Evolutionary conservation across 2,329 filamentous ascomycete species (phyloP), one percentile per base, ranked within the genome.

Genomic region (Paecilomyces sp.): DNA sequence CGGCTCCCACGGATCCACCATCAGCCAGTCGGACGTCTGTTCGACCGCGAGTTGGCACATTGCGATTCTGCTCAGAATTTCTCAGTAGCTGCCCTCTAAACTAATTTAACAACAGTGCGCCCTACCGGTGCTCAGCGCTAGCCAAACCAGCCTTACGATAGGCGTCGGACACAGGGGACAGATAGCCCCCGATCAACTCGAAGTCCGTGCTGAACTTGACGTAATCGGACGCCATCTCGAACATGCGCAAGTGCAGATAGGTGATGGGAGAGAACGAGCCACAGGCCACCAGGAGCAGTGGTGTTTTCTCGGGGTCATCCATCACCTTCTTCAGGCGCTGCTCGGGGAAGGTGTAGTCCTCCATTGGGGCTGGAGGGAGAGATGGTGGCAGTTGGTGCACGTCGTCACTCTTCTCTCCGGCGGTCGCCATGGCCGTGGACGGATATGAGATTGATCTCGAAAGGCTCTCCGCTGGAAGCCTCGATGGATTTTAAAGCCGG

Each of bases 1-100:
- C n/a, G 91, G 89, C 80, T 96, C 92, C 88, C 90, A 95, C 0
- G 89, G 86, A 71, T 96, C 91, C 54, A 94, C 90, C 86, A 91
- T 91, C 61, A 95, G 80, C 87, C 89, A 92, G 67, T 86, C 85
- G 56, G 88, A 87, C 57, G 89, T 87, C 66, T 89, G 83, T 30
- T 77, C 74, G 25, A 91, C 87, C 7, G 91, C 92, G 41, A 95
- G 80, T 67, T 89, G 84, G 75, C 91, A 96, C 92, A 97, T 97
- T 63, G 88, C 86, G 64, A 94, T 83, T 66, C 84, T 85, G 60
- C 60, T 55, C 24, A 54, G 15, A 24, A 36, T 15, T 57, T 55
- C 2, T 57, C 12, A 51, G 28, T 41, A 41, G 52, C 58, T 52
- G 57, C 55, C 55, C 58, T 22, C 33, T 28, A 28, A 53, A 34